phyloP scores from a whole-genome alignment of 192 early-diverging fungal genomes.

The Pilaira anomala region DNA sequence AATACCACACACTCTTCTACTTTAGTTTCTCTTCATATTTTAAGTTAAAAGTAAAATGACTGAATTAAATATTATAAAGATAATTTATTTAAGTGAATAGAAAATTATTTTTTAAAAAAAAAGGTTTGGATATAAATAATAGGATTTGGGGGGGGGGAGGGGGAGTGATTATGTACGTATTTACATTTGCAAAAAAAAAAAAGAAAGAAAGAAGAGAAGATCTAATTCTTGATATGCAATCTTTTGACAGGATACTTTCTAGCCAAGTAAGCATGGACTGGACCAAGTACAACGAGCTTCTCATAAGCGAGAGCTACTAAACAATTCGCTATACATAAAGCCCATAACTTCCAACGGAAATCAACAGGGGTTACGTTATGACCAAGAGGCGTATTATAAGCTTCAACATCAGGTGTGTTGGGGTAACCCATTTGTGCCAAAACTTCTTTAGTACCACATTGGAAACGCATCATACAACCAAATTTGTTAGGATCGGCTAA shows the following conservation, averaged over 20 bases:
- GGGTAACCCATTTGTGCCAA: constrained; percentile 22
- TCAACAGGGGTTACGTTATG: constrained; percentile 58
- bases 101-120: too few species aligned
- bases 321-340: constrained; percentile 43
- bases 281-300: constrained; percentile 45
- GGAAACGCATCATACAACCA: constrained; percentile 62
- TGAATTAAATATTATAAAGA: too few species aligned
- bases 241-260: constrained; percentile 47
- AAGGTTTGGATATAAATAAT: too few species aligned
- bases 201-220: neutral
- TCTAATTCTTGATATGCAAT: constrained; percentile 35
- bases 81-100: too few species aligned
- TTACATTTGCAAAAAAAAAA: constrained; percentile 6
- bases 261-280: constrained; percentile 42
- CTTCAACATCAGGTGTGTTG: constrained; percentile 30
- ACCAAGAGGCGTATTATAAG: constrained; percentile 56
- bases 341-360: constrained; percentile 58
- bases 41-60: too few species aligned
- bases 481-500: constrained; percentile 68
- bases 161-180: neutral
- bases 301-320: constrained; percentile 44
- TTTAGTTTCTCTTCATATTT: too few species aligned
- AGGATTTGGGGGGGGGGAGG: too few species aligned
- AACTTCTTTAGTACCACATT: constrained; percentile 31
- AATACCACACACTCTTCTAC: too few species aligned